A percentile compares a stretch with the other conserved stretches of the same genome.
phyloP scores from a whole-genome alignment of 495 filamentous ascomycete genomes.

The Podospora sp. region DNA sequence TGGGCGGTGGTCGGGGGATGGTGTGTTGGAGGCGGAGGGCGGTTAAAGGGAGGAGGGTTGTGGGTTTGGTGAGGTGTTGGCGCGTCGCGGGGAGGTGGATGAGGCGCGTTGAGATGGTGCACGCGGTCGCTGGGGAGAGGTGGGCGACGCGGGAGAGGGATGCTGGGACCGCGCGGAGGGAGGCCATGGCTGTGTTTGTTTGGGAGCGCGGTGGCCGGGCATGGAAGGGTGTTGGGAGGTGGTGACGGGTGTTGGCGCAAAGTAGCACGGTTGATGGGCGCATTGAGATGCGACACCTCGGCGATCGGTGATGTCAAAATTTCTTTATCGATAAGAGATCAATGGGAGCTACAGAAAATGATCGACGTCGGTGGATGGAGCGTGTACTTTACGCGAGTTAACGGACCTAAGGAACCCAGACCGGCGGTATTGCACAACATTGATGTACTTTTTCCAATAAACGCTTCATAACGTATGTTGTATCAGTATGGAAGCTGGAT shows the following conservation, averaged over 20 bases:
- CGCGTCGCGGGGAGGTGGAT: slow-evolving; percentile 2
- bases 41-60: slow-evolving; percentile 2
- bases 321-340: slow-evolving; percentile 17
- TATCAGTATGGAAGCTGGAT: too few species aligned
- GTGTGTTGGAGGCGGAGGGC: slow-evolving; percentile 37
- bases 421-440: too few species aligned
- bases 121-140: neutral
- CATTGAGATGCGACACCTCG: neutral
- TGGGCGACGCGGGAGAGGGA: neutral
- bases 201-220: neutral
- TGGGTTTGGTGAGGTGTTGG: neutral
- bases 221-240: neutral
- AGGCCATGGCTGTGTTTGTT: neutral
- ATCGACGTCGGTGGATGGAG: neutral
- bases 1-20: slow-evolving; percentile 40
- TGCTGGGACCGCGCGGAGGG: neutral
- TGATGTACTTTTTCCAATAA: too few species aligned
- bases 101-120: neutral
- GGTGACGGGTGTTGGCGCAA: neutral
- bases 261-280: neutral
- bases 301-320: neutral
- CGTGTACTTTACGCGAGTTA: too few species aligned
- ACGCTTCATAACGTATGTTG: too few species aligned
- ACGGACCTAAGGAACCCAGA: too few species aligned
- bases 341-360: neutral